A percentile compares a stretch with the other conserved stretches of the same genome.
phyloP scores from a whole-genome alignment of 2,329 filamentous ascomycete species.

The Alternaria atra region DNA sequence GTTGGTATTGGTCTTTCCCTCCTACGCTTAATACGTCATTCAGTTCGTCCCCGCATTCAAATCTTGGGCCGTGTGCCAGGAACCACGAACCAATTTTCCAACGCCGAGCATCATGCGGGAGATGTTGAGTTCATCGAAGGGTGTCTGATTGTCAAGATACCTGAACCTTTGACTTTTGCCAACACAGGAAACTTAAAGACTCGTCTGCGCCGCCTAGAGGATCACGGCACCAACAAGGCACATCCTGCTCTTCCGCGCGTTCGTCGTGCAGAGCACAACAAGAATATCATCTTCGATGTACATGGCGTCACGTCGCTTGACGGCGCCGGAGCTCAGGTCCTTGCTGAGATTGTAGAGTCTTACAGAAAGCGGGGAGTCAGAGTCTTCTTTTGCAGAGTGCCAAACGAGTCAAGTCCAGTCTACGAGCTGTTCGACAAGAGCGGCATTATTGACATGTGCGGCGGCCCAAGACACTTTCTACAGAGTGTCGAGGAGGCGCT shows the following conservation, averaged over 20 bases:
- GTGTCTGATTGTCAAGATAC: conserved; percentile 95
- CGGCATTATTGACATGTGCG: conserved; percentile 85
- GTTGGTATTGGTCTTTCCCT: conserved; percentile 92
- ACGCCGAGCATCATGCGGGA: conserved; percentile 77
- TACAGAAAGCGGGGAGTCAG: conserved; percentile 81
- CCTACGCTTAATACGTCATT: conserved; percentile 87
- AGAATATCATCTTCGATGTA: conserved; percentile 95
- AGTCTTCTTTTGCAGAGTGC: conserved; percentile 75
- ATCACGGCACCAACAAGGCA: conserved; percentile 84
- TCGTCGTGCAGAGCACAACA: conserved; percentile 79
- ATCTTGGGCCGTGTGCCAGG: conserved; percentile 90
- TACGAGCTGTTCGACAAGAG: conserved; percentile 78
- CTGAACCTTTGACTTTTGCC: conserved; percentile 94
- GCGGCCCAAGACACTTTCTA: conserved; percentile 81
- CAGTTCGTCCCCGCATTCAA: conserved; percentile 91
- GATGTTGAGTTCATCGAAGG: conserved; percentile 89
- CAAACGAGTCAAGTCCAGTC: conserved; percentile 62
- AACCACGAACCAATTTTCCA: conserved; percentile 80
- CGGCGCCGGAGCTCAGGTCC: conserved; percentile 89
- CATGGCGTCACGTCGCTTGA: conserved; percentile 97
- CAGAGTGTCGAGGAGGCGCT: conserved; percentile 85
- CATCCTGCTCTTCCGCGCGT: conserved; percentile 89
- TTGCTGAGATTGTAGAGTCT: conserved; percentile 84
- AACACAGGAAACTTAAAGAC: conserved; percentile 94
- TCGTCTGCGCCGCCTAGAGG: conserved; percentile 81